Percentiles rank a stretch among this genome's conserved stretches.
phyloP scores from a whole-genome alignment of 176 grass and related monocot species.

The Aegilops tauschii region DNA sequence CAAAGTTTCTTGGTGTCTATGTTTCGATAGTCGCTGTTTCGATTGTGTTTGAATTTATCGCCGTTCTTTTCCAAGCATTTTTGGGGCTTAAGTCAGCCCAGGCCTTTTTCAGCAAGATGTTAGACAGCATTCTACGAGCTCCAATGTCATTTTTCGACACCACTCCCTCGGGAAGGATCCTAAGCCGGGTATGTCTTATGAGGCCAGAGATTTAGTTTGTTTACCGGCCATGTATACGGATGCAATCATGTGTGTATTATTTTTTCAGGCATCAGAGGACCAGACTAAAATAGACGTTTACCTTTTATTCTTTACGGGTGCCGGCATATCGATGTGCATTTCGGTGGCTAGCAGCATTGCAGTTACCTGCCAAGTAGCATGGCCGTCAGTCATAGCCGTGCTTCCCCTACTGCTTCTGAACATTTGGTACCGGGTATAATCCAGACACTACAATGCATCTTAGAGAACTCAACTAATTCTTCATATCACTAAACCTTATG shows the following conservation, averaged over 20 bases:
- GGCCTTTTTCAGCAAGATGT: constrained; percentile 74
- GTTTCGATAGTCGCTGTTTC: constrained; percentile 48
- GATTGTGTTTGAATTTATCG: constrained; percentile 42
- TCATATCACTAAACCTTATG: neutral
- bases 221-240: neutral
- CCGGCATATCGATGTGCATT: constrained; percentile 65
- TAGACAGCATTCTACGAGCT: constrained; percentile 79
- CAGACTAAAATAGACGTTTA: constrained; percentile 75
- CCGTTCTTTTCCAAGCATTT: constrained; percentile 50
- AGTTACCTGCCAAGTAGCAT: constrained; percentile 84
- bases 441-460: neutral
- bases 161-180: constrained; percentile 86
- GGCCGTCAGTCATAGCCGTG: constrained; percentile 68
- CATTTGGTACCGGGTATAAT: constrained; percentile 90
- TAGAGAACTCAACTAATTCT: neutral
- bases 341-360: constrained; percentile 60
- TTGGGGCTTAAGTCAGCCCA: constrained; percentile 76
- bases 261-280: constrained; percentile 80
- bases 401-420: constrained; percentile 74
- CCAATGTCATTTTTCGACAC: constrained; percentile 97
- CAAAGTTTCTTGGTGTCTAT: constrained; percentile 79
- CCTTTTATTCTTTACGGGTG: constrained; percentile 66
- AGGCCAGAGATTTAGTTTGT: neutral
- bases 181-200: constrained; percentile 68
- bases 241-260: neutral